Base-by-base conservation (phyloP, 1,284 basidiomycete species). In the Malassezia pachydermatis region DNA sequence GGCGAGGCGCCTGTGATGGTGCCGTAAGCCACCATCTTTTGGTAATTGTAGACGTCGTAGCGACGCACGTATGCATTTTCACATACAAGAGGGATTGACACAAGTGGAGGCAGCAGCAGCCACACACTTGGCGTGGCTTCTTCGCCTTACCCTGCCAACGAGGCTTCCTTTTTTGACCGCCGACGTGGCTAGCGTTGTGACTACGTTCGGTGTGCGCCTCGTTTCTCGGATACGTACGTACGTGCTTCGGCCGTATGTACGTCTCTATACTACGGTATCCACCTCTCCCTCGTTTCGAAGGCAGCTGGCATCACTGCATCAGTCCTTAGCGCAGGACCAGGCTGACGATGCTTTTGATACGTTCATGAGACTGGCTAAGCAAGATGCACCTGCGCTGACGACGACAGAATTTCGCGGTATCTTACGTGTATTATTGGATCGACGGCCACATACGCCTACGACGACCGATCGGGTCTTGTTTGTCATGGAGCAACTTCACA, bases 1-100 rank as follows among this genome's bases (percentile, higher is more conserved):
- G 67, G 67, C 30, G 54, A 51, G 17, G 67, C 58, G 33, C 53
- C n/a, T n/a, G n/a, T n/a, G n/a, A n/a, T n/a, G n/a, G n/a, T n/a
- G n/a, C n/a, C n/a, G n/a, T n/a, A n/a, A n/a, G n/a, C n/a, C n/a
- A n/a, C n/a, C n/a, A n/a, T n/a, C n/a, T n/a, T n/a, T n/a, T n/a
- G n/a, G n/a, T n/a, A n/a, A n/a, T n/a, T n/a, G n/a, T n/a, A n/a
- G n/a, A n/a, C n/a, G n/a, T n/a, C n/a, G n/a, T n/a, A n/a, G n/a
- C n/a, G n/a, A n/a, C n/a, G n/a, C n/a, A n/a, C n/a, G n/a, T n/a
- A n/a, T n/a, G n/a, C n/a, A n/a, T n/a, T n/a, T n/a, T n/a, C n/a
- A n/a, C n/a, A n/a, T n/a, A n/a, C n/a, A n/a, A n/a, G n/a, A n/a
- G n/a, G n/a, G n/a, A n/a, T n/a, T n/a, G n/a, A n/a, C n/a, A n/a